Conservation (phyloP, 805 yeast genomes). For the Metschnikowia kofuensis region DNA sequence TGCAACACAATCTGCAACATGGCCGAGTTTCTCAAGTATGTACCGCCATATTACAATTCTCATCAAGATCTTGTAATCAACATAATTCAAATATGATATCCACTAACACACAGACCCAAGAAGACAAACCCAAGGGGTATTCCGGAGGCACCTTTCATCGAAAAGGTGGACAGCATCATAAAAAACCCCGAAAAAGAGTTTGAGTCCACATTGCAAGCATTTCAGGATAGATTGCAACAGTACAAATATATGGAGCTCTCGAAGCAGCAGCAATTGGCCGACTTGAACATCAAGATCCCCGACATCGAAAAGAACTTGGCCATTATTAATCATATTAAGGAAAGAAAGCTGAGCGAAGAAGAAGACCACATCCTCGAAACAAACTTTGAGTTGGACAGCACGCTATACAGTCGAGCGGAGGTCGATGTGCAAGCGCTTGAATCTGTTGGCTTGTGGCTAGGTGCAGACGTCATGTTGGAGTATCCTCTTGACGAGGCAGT, state of each 20-base stretch:
- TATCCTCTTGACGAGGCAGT: conserved; percentile 89
- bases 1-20: conserved; percentile 8
- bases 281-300: conserved; percentile 74
- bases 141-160: conserved; percentile 94
- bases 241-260: conserved; percentile 82
- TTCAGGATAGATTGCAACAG: conserved; percentile 86
- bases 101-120: conserved; percentile 43
- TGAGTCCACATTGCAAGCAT: conserved; percentile 62
- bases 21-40: conserved; percentile 34
- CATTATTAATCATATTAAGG: conserved; percentile 59
- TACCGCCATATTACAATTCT: conserved; percentile 1
- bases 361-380: conserved; percentile 47
- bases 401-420: conserved; percentile 80
- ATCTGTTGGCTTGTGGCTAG: conserved; percentile 87
- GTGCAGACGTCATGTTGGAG: conserved; percentile 96
- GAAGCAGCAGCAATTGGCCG: conserved; percentile 46
- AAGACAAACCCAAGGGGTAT: conserved; percentile 88
- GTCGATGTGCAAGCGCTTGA: conserved; percentile 55
- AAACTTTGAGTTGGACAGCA: conserved; percentile 91
- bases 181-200: conserved; percentile 63
- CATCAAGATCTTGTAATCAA: too few relatives aligned
- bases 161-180: conserved; percentile 71
- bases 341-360: conserved; percentile 39
- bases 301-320: conserved; percentile 84
- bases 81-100: not conserved